Conservation (phyloP, 345 rosid species). For the Sonneratia caseolaris region DNA sequence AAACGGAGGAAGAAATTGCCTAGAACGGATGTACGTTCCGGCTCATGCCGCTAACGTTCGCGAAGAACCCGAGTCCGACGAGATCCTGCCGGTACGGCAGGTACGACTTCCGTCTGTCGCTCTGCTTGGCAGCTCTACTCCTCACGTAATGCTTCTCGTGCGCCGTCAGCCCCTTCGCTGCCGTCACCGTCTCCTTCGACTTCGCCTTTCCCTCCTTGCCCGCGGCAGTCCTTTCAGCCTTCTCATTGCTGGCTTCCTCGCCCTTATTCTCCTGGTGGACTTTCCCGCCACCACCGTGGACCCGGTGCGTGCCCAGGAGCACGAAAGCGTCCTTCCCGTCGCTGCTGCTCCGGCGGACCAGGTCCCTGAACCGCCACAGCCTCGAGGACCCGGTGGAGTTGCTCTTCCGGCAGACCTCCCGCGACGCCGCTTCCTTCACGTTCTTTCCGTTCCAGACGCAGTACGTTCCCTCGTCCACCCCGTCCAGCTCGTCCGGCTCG, state of each 20-base stretch:
- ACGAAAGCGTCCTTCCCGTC: conserved; percentile 46
- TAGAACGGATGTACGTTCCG: conserved; percentile 15
- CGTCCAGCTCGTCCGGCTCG: conserved; percentile 12
- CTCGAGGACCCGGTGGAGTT: conserved; percentile 51
- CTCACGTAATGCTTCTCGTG: conserved; percentile 12
- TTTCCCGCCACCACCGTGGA: no score
- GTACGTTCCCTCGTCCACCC: conserved; percentile 23
- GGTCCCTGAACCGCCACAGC: conserved; percentile 39
- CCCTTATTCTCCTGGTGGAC: conserved; percentile 1
- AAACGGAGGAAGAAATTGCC: background rate
- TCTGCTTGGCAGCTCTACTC: conserved; percentile 11
- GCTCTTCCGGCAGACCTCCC: conserved; percentile 34
- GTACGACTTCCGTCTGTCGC: conserved; percentile 10
- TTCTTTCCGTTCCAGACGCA: conserved; percentile 32
- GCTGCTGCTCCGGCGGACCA: conserved; percentile 30
- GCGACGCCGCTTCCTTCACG: conserved; percentile 16
- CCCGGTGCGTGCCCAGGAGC: conserved; percentile 17
- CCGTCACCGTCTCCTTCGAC: background rate
- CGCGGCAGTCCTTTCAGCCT: background rate
- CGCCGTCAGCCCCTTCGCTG: conserved; percentile 8
- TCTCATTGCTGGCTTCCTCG: background rate
- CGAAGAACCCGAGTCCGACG: conserved; percentile 16
- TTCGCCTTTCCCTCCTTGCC: conserved; percentile 3
- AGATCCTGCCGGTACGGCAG: conserved; percentile 18
- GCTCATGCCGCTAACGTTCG: conserved; percentile 14